phyloP scores from a whole-genome alignment of 2,329 filamentous ascomycete genomes.

The Exserohilum turcica region DNA sequence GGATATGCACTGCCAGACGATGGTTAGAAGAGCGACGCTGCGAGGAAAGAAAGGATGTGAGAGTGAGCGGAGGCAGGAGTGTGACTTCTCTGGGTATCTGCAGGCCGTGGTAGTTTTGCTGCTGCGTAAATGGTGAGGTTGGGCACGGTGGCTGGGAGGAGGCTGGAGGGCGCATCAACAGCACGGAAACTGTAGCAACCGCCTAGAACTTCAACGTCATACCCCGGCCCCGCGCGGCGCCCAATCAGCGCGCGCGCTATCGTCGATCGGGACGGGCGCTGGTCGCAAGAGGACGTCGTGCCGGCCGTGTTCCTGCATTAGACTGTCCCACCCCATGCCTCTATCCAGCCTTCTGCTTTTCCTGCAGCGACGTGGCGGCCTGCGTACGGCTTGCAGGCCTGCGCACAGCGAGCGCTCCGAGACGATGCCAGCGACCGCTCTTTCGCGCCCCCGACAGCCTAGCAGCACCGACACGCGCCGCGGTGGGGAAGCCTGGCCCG shows the following conservation, averaged over 20 bases:
- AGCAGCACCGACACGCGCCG: constrained; percentile 3
- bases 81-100: constrained; percentile 35
- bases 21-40: constrained; percentile 39
- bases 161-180: constrained; percentile 23
- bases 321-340: constrained; percentile 16
- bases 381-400: constrained; percentile 15
- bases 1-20: constrained; percentile 39
- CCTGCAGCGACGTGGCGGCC: constrained; percentile 33
- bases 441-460: constrained; percentile 5
- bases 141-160: constrained; percentile 35
- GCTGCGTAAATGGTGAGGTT: constrained; percentile 42
- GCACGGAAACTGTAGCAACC: constrained; percentile 27
- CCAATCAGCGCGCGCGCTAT: constrained; percentile 26
- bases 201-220: constrained; percentile 25
- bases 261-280: constrained; percentile 13
- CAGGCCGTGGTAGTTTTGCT: constrained; percentile 41
- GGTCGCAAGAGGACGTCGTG: constrained; percentile 4
- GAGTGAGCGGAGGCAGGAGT: constrained; percentile 44
- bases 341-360: constrained; percentile 33
- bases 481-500: background rate
- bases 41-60: constrained; percentile 19
- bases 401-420: background rate
- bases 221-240: constrained; percentile 16
- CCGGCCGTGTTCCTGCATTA: constrained; percentile 33
- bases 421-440: constrained; percentile 13